Evolutionary conservation across 257 asterid species (phyloP), one percentile per base, ranked within the genome.

Genomic region (Petunia axillaris): DNA sequence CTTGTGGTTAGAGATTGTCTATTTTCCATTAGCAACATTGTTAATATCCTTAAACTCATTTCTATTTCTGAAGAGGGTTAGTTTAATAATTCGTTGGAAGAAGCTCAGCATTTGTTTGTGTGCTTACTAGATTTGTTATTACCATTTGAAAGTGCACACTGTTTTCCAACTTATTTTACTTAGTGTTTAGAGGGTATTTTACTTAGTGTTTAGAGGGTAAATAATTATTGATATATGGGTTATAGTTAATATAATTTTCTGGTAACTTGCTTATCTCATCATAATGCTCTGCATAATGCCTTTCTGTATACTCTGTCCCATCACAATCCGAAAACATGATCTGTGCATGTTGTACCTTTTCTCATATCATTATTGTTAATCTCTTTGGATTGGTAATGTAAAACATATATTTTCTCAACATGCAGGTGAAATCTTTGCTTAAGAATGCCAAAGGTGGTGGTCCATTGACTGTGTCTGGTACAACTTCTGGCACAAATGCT

Each of bases 351-450:
- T 70, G 46, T 48, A 16, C 76, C 44, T 71, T 71, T 46, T 71
- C 77, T 71, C 41, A 52, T 48, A 48, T 50, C 39, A 55, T 50
- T 71, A 71, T 35, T 71, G 59, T 4, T 71, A n/a, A 48, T 71
- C 15, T 48, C 62, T 25, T 13, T 71, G 10, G 8, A 50, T 48
- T 71, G 46, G 44, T 50, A 35, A 35, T 15, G 8, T 14, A 41
- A 66, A n/a, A 67, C 43, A 50, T 46, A 39, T 4, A 52, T 50
- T 44, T 75, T 55, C 75, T 77, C 62, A 60, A 53, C 74, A 60
- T 58, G 80, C 93, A 96, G 99, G 99, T 92, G 64, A 94, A 94
- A 86, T 88, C 98, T 36, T 85, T 96, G 89, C 89, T 96, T 66
- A 92, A 84, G 81, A 96, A 89, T 89, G 97, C 98, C 79, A 94